Evolutionary conservation across 2,329 filamentous ascomycete genomes (phyloP), one percentile per base, ranked within the genome.

Genomic region (Sclerotinia spermophila): DNA sequence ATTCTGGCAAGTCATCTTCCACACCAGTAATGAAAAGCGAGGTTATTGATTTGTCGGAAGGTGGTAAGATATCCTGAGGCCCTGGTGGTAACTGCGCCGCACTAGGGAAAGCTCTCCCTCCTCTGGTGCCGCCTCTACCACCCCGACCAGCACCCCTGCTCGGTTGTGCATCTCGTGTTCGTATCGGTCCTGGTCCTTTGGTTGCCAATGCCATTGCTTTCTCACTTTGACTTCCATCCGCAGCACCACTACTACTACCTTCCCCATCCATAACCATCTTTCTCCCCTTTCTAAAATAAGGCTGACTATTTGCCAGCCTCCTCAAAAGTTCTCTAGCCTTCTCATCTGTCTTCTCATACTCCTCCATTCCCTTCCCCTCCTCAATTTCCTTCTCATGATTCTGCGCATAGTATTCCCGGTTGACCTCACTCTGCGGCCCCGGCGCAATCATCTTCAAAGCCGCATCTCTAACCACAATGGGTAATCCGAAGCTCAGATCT

Each of bases 391-490:
- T 92, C 83, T 98, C 95, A 81, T 98, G 94, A 79, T 98, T 96
- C 80, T 99, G 96, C 21, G 96, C 96, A 81, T 97, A 99, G 82
- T 96, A 99, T 82, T 99, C 94, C 76, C 96, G 86, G 83, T 99
- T 99, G 81, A 99, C 93, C 69, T 92, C 91, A 80, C 93, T 97
- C 74, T 93, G 88, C 0, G 96, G 96, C 0, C 96, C 96, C 0
- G 96, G 94, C 0, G 95, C 94, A 56, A 98, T 92, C 92, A 99
- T 97, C 84, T 98, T 98, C 74, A 99, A 85, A 7, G 96, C 96
- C 4, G 96, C 96, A 84, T 99, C 96, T 79, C 96, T 90, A 71
- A 99, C 92, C 21, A 94, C 92, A 78, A 99, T 97, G 17, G 96
- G 96, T 40, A 99, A 85, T 35, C 96, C 96, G 79, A 98, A 99